phyloP scores from a whole-genome alignment of 768 basidiomycete species.

The Leccinum truebloodii region DNA sequence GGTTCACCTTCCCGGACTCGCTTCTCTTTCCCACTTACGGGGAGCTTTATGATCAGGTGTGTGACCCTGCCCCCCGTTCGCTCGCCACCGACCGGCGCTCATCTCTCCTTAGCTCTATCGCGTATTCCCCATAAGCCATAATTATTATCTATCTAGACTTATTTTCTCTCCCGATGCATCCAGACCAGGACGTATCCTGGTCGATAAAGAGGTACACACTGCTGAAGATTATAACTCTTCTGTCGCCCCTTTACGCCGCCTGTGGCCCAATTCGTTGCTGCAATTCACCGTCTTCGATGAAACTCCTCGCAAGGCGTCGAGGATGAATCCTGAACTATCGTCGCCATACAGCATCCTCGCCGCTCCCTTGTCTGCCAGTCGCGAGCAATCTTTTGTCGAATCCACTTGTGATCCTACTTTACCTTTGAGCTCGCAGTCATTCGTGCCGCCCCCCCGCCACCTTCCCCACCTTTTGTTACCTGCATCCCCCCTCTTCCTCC shows the following conservation, averaged over 20 bases:
- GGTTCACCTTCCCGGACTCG: slow-evolving; percentile 54
- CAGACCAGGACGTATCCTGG: slow-evolving; percentile 55
- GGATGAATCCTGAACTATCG: slow-evolving; percentile 3
- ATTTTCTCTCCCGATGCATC: slow-evolving; percentile 67
- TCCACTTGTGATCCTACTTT: not conserved
- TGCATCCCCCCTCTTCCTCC: slow-evolving; percentile 20
- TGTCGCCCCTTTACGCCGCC: slow-evolving; percentile 50
- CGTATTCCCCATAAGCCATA: slow-evolving; percentile 62
- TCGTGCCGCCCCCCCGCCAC: slow-evolving; percentile 28
- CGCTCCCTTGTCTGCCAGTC: not conserved
- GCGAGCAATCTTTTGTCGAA: slow-evolving; percentile 3
- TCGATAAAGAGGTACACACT: slow-evolving; percentile 59
- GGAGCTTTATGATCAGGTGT: slow-evolving; percentile 63
- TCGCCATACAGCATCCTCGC: slow-evolving; percentile 8
- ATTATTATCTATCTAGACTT: slow-evolving; percentile 64
- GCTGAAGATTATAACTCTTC: slow-evolving; percentile 56
- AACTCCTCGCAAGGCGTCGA: slow-evolving; percentile 39
- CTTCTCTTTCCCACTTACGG: slow-evolving; percentile 61
- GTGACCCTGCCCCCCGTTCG: slow-evolving; percentile 17
- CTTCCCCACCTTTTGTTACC: slow-evolving; percentile 17
- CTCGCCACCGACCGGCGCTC: slow-evolving; percentile 16
- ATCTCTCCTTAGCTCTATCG: slow-evolving; percentile 57
- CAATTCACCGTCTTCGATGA: slow-evolving; percentile 64
- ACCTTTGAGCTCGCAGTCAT: not conserved
- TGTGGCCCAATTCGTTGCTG: slow-evolving; percentile 60